Evolutionary conservation across 106 monocot species (phyloP), one percentile per base, ranked within the genome.

Genomic region (Ottelia alismoides): DNA sequence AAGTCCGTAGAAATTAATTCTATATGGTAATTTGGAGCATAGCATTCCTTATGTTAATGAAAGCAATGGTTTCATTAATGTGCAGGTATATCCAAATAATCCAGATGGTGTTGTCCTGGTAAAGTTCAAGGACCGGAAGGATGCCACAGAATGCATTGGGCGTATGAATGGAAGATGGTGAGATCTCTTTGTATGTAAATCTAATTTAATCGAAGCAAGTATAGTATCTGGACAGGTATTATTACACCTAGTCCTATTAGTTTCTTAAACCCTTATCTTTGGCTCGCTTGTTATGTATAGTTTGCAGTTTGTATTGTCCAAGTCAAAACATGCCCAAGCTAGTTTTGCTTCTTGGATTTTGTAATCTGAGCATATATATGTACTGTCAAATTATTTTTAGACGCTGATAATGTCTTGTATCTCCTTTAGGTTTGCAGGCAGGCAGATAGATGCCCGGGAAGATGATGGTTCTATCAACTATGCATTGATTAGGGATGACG

Each of bases 81-180:
- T 74, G 63, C 77, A 98, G 98, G 72, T 98, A 1, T 98, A 79
- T 64, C 82, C 82, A 62, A 83, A 90, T 73, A 78, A 98, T 72
- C 98, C 98, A n/a, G 74, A 98, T 62, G 98, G 98, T 56, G 85
- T 98, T 28, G 59, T 98, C 2, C 66, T 98, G 60, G 98, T 98
- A 44, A 90, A 62, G 57, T 98, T 98, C 52, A 98, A 90, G 69
- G 90, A 98, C 64, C 62, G 79, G 31, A 90, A 73, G 65, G 74
- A 90, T 72, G 85, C 76, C 26, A 28, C 71, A 17, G 85, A 71
- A 32, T 98, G 98, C 73, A 86, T 98, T 48, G 98, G 83, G 51
- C 30, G 85, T 43, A 90, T 98, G 98, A 98, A 98, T 61, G 98
- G 90, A 55, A 79, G 98, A 90, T 98, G 98, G 98, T 90, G 59